phyloP scores from a whole-genome alignment of 768 basidiomycete genomes.

The Calvatia gigantea region DNA sequence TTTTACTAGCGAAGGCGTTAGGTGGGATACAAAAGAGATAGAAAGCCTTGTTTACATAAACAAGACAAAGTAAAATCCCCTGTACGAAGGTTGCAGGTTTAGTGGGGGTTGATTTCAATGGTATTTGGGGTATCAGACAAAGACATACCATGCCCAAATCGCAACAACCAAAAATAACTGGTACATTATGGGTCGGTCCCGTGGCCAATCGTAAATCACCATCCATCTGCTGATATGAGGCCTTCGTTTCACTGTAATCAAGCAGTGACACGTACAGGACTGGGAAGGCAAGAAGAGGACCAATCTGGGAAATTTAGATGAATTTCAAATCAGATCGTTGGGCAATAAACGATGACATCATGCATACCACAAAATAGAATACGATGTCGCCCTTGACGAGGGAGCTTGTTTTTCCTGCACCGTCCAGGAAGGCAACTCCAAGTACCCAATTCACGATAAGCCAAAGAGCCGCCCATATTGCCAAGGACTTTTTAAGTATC shows the following conservation, averaged over 20 bases:
- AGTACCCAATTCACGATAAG: constrained; percentile 69
- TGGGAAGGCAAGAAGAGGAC: constrained; percentile 58
- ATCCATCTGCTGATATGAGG: constrained; percentile 34
- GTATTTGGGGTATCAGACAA: too few relatives aligned
- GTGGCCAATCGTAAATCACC: constrained; percentile 71
- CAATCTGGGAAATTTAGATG: constrained; percentile 32
- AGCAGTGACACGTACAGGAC: constrained; percentile 37
- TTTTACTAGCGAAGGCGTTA: constrained; percentile 23
- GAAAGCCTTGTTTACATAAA: constrained; percentile 42
- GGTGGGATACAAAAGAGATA: constrained; percentile 25
- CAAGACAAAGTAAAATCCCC: constrained; percentile 60
- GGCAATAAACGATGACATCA: neutral
- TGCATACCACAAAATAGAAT: constrained; percentile 51
- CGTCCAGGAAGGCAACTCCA: constrained; percentile 40
- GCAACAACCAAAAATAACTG: constrained; percentile 57
- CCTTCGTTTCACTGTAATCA: neutral
- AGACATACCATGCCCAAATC: constrained; percentile 60
- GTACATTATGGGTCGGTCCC: constrained; percentile 54
- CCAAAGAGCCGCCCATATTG: constrained; percentile 62
- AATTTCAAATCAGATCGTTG: neutral
- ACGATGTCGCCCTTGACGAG: constrained; percentile 46
- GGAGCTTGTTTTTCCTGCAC: constrained; percentile 20
- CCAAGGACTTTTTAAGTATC: constrained; percentile 66
- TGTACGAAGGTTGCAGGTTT: constrained; percentile 20
- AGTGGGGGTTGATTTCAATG: too few relatives aligned